phyloP scores from a whole-genome alignment of 371 early-diverging fungal species.

The Circinella umbellata region DNA sequence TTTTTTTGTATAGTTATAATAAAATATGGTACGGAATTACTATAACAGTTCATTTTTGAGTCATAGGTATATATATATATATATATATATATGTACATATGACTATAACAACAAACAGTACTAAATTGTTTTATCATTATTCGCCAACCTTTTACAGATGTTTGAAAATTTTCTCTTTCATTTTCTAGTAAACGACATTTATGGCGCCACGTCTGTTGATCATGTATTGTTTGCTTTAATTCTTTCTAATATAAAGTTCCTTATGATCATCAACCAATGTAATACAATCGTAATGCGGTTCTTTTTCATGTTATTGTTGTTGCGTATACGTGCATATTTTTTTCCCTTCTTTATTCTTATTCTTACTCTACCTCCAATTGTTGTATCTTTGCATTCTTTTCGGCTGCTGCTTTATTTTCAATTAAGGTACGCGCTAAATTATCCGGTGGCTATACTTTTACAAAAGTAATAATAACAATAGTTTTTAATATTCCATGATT shows the following conservation, averaged over 20 bases:
- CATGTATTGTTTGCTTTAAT: slow-evolving; percentile 13
- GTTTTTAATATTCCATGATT: too few species aligned
- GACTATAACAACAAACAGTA: too few species aligned
- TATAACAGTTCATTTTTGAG: too few species aligned
- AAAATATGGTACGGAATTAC: too few species aligned
- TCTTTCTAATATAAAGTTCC: slow-evolving; percentile 7
- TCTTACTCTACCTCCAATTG: slow-evolving; percentile 7
- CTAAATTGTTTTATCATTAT: too few species aligned
- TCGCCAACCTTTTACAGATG: slow-evolving; percentile 26
- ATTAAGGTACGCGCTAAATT: slow-evolving; percentile 7
- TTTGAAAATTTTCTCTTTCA: slow-evolving; percentile 39
- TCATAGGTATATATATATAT: too few species aligned
- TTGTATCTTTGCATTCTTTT: slow-evolving; percentile 10
- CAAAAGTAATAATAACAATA: background rate
- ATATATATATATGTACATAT: too few species aligned
- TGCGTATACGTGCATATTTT: background rate
- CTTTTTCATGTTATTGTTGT: too few species aligned
- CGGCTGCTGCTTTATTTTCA: slow-evolving; percentile 15
- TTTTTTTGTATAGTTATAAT: too few species aligned
- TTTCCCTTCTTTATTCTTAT: background rate
- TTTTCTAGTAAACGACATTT: slow-evolving; percentile 38
- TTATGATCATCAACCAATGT: slow-evolving; percentile 5
- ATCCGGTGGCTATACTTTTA: slow-evolving; percentile 2
- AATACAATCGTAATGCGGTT: too few species aligned
- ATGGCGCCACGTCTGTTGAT: slow-evolving; percentile 29